Evolutionary conservation across 1,284 basidiomycete genomes (phyloP).

Genomic region (Ustilago sp.): DNA sequence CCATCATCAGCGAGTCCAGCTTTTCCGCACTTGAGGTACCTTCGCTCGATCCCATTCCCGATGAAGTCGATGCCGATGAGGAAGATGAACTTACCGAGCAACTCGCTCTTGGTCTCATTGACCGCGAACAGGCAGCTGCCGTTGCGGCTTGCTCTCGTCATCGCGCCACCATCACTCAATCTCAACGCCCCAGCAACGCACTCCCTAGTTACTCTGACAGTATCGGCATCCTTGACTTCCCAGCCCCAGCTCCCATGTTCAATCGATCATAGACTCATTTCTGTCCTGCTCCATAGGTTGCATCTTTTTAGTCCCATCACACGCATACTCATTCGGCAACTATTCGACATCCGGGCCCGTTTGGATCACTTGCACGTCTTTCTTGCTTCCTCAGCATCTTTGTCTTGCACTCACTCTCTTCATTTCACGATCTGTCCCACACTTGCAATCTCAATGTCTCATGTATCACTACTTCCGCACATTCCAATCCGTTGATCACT

Average conservation of each 20-base stretch:
- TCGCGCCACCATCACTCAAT: conserved; percentile 23
- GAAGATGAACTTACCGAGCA: conserved; percentile 50
- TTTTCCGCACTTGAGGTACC: conserved; percentile 36
- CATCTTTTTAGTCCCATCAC: background rate
- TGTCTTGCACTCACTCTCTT: background rate
- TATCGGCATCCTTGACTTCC: conserved; percentile 44
- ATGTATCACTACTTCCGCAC: background rate
- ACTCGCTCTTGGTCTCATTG: conserved; percentile 46
- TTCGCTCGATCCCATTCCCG: conserved; percentile 48
- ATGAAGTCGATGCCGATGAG: conserved; percentile 43
- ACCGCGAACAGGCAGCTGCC: conserved; percentile 37
- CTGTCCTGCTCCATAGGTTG: background rate
- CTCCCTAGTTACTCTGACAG: conserved; percentile 50
- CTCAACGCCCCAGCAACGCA: conserved; percentile 1
- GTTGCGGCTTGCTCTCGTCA: conserved; percentile 32
- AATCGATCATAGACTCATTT: background rate
- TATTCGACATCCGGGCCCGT: background rate
- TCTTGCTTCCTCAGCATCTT: background rate
- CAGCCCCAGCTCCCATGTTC: background rate
- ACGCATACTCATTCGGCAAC: conserved; percentile 10
- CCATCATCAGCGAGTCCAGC: conserved; percentile 26
- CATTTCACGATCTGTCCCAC: background rate
- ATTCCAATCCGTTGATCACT: background rate
- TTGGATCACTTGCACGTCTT: background rate
- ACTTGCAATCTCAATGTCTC: conserved; percentile 1